Percentiles rank a stretch among this genome's conserved stretches.
Conservation (phyloP, 768 basidiomycete species). For the Lepiota venenata region DNA sequence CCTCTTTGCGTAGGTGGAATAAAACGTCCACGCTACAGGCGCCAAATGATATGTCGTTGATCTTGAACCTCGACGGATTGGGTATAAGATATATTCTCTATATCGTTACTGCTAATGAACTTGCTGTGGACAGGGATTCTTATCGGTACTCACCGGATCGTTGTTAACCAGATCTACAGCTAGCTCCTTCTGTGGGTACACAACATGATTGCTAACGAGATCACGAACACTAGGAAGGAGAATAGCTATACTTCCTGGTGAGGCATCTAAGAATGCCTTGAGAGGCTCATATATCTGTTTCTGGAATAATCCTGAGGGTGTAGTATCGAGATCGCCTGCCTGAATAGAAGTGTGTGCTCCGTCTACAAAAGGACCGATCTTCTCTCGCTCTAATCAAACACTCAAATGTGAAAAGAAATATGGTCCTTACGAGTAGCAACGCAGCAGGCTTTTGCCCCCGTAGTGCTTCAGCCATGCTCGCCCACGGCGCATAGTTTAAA, state of each 20-base stretch:
- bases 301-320: slow-evolving; percentile 67
- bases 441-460: slow-evolving; percentile 66
- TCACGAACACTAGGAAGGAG: slow-evolving; percentile 85
- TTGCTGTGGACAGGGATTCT: neutral
- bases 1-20: slow-evolving; percentile 86
- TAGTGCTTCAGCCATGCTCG: slow-evolving; percentile 58
- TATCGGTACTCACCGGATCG: slow-evolving; percentile 46
- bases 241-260: slow-evolving; percentile 69
- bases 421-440: slow-evolving; percentile 62
- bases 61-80: slow-evolving; percentile 82
- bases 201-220: slow-evolving; percentile 71
- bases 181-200: slow-evolving; percentile 80
- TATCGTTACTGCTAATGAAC: neutral
- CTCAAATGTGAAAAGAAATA: neutral
- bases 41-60: slow-evolving; percentile 82
- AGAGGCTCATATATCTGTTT: slow-evolving; percentile 58
- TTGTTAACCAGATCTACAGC: slow-evolving; percentile 32
- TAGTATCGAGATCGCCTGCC: slow-evolving; percentile 65
- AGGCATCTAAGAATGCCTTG: slow-evolving; percentile 49
- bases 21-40: slow-evolving; percentile 83
- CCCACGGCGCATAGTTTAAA: slow-evolving; percentile 71
- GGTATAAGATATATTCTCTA: slow-evolving; percentile 80
- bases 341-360: slow-evolving; percentile 69
- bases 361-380: slow-evolving; percentile 95
- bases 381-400: slow-evolving; percentile 1